Evolutionary conservation across 441 rosid species (phyloP), one percentile per base, ranked within the genome.

Genomic region (Jatropha multifida): DNA sequence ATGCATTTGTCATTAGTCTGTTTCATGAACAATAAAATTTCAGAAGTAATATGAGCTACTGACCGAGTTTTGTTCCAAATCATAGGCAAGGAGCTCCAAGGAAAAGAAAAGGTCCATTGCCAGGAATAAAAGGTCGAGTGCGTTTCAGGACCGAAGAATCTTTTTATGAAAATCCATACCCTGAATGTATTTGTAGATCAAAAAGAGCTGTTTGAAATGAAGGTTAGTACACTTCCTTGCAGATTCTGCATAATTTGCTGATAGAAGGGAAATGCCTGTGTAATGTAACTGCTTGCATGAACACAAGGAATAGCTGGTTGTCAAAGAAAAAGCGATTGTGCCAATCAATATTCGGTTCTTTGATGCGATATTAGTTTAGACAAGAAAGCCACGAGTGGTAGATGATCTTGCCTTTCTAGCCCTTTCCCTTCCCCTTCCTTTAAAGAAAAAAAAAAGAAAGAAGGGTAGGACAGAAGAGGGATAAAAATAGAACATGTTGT

Each of bases 11-110:
- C 32, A 32, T 32, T 32, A 32, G 32, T 32, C 32, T 32, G 32
- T 32, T 32, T 32, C 32, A 1, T 32, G 32, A 32, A 32, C 32
- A 32, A 32, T 32, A 32, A 32, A 32, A 32, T 32, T 32, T 32
- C 32, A 32, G 32, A 32, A 32, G 32, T 32, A 32, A 1, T 32
- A 32, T 32, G 2, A 32, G 32, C 32, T 32, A 32, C 32, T 32
- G 32, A 32, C 38, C 17, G 44, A 42, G 37, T 23, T 73, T 38
- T 23, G 12, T 58, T n/a, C 32, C 54, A 27, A 75, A 69, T 71
- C 78, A 58, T 81, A 95, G 99, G 86, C 93, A 90, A 90, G 97
- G 98, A 77, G 88, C 92, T 67, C 95, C 95, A 0, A 90, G 95
- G 79, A 90, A 82, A 84, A 84, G 97, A 79, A 88, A 79, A 58